Evolutionary conservation across 2,329 filamentous ascomycete species (phyloP).

Genomic region (Plenodomus tracheiphilus): DNA sequence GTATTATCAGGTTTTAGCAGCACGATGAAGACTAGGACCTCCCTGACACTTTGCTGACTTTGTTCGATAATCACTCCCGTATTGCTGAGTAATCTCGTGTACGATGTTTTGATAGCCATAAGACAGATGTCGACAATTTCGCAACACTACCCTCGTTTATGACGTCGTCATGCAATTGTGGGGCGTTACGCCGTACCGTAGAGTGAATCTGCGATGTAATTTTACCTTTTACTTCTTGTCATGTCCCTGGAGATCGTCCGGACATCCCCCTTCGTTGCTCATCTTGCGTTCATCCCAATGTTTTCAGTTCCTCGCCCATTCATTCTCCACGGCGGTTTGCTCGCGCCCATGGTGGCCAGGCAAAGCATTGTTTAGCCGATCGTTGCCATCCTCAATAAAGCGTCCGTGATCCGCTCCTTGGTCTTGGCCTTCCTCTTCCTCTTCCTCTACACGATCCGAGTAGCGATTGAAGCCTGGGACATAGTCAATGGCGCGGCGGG

Average conservation of each 20-base stretch:
- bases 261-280: background rate
- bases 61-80: too few species aligned
- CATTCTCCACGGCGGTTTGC: slow-evolving; percentile 27
- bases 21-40: background rate
- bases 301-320: slow-evolving; percentile 24
- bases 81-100: too few species aligned
- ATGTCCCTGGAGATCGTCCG: background rate
- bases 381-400: slow-evolving; percentile 24
- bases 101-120: too few species aligned
- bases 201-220: too few species aligned
- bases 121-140: too few species aligned
- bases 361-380: slow-evolving; percentile 20
- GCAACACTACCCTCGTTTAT: too few species aligned
- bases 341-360: slow-evolving; percentile 18
- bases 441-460: slow-evolving; percentile 37
- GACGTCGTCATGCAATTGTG: too few species aligned
- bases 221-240: background rate
- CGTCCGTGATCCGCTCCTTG: slow-evolving; percentile 13
- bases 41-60: background rate
- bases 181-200: too few species aligned
- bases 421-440: slow-evolving; percentile 15
- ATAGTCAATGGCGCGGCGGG: slow-evolving; percentile 34
- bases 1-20: background rate
- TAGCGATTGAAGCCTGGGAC: slow-evolving; percentile 34
- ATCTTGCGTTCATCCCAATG: background rate